phyloP scores from a whole-genome alignment of 306 rosid genomes.

The Trifolium dubium region DNA sequence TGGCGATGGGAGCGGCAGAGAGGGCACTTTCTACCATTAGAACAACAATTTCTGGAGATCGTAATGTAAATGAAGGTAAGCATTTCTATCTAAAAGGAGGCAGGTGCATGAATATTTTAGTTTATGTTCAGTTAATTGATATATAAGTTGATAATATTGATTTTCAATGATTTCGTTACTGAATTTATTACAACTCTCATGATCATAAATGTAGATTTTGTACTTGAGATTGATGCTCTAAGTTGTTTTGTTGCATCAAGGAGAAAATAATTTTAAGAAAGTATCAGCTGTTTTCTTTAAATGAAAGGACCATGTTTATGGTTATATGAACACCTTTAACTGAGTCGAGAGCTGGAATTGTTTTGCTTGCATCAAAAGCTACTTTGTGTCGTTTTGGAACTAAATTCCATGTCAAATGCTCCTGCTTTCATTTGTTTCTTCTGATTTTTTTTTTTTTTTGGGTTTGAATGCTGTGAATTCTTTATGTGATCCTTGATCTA shows the following conservation, averaged over 20 bases:
- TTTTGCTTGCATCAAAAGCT: slow-evolving; percentile 2
- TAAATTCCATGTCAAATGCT: slow-evolving; percentile 13
- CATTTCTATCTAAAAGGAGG: slow-evolving; percentile 21
- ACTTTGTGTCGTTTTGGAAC: background rate
- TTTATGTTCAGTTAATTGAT: slow-evolving; percentile 17
- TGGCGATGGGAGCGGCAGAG: slow-evolving; percentile 78
- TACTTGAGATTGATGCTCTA: slow-evolving; percentile 13
- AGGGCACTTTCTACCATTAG: slow-evolving; percentile 70
- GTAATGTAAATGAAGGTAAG: slow-evolving; percentile 61
- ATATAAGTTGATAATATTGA: slow-evolving; percentile 23
- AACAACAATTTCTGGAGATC: slow-evolving; percentile 50
- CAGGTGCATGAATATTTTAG: slow-evolving; percentile 28
- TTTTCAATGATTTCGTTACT: background rate
- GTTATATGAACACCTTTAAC: slow-evolving; percentile 21
- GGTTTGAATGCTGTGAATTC: background rate
- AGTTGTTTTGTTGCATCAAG: slow-evolving; percentile 29
- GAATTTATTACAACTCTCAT: background rate
- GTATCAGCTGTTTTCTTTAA: background rate
- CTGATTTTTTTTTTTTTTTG: background rate
- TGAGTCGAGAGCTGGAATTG: slow-evolving; percentile 19
- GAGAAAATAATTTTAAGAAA: slow-evolving; percentile 16
- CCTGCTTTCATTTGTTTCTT: slow-evolving; percentile 21
- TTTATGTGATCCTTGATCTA: background rate
- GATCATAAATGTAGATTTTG: slow-evolving; percentile 1
- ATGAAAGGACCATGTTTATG: background rate